A percentile compares a stretch with the other conserved stretches of the same genome.
phyloP scores from a whole-genome alignment of 805 yeast genomes.

The Lipomyces mesembrius region DNA sequence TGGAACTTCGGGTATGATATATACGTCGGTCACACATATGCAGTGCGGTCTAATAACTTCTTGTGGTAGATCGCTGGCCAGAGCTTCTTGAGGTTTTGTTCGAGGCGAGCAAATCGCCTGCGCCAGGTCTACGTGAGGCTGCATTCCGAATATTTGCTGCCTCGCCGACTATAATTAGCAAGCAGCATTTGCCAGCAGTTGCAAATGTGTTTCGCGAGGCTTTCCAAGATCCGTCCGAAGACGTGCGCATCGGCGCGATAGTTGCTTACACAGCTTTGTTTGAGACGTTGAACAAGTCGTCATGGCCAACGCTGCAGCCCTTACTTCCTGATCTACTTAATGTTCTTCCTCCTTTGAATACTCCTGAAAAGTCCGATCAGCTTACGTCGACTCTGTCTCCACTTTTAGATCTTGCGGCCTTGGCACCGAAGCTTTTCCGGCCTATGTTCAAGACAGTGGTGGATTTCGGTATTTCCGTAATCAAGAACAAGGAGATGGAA shows the following conservation, averaged over 20 bases:
- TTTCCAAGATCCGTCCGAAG: constrained; percentile 77
- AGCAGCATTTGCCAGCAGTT: constrained; percentile 58
- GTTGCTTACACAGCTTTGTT: constrained; percentile 91
- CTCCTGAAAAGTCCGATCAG: constrained; percentile 76
- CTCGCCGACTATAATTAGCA: constrained; percentile 76
- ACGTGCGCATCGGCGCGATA: constrained; percentile 88
- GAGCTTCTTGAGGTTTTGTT: constrained; percentile 77
- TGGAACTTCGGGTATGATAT: constrained; percentile 39
- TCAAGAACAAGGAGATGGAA: constrained; percentile 80
- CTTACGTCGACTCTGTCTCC: constrained; percentile 87
- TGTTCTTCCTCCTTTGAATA: constrained; percentile 82
- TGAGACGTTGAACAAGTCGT: constrained; percentile 73
- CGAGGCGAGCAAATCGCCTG: constrained; percentile 60
- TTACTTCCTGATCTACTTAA: constrained; percentile 82
- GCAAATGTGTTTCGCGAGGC: constrained; percentile 78
- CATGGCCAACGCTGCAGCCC: constrained; percentile 78
- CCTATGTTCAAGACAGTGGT: constrained; percentile 89
- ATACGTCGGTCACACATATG: neutral
- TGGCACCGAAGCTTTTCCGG: constrained; percentile 93
- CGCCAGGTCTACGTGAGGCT: constrained; percentile 79
- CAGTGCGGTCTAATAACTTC: neutral
- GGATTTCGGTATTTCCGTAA: constrained; percentile 81
- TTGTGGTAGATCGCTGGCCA: constrained; percentile 65
- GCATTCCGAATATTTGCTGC: constrained; percentile 87
- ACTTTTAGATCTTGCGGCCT: constrained; percentile 83